Conservation (phyloP, 2,329 filamentous ascomycete species). For the Xylariaceae sp. region DNA sequence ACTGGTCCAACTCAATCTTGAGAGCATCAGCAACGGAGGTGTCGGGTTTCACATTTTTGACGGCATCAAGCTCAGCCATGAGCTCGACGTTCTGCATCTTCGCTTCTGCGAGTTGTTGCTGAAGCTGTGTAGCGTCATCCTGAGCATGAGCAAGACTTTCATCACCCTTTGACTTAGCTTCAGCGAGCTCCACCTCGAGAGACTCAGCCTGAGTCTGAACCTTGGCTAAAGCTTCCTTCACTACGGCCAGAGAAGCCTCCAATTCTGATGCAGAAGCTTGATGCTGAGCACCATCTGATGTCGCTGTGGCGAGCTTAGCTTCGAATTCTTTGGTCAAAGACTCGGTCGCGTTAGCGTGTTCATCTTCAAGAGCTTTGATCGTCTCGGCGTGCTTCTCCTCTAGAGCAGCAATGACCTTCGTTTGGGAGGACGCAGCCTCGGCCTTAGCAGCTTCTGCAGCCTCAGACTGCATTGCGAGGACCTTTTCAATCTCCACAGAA, state of each 20-base stretch:
- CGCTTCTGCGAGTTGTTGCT: slow-evolving; percentile 54
- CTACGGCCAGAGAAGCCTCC: slow-evolving; percentile 35
- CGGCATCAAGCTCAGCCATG: slow-evolving; percentile 59
- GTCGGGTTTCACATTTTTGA: slow-evolving; percentile 55
- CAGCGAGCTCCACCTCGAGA: slow-evolving; percentile 35
- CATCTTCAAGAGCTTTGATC: slow-evolving; percentile 44
- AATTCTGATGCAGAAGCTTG: slow-evolving; percentile 30
- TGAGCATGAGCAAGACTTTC: slow-evolving; percentile 44
- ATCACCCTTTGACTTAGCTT: slow-evolving; percentile 32
- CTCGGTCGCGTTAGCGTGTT: slow-evolving; percentile 41
- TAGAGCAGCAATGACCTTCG: slow-evolving; percentile 27
- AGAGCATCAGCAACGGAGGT: slow-evolving; percentile 53
- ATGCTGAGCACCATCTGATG: slow-evolving; percentile 31
- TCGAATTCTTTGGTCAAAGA: slow-evolving; percentile 39
- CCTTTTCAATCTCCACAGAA: slow-evolving; percentile 34
- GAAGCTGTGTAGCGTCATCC: slow-evolving; percentile 48
- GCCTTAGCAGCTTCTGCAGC: slow-evolving; percentile 43
- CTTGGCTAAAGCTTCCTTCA: slow-evolving; percentile 32
- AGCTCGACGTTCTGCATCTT: slow-evolving; percentile 61
- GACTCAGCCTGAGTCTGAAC: slow-evolving; percentile 27
- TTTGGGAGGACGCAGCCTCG: slow-evolving; percentile 30
- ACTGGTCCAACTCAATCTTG: slow-evolving; percentile 46
- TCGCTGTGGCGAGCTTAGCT: slow-evolving; percentile 24
- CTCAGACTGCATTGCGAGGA: slow-evolving; percentile 39
- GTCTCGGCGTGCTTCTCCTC: slow-evolving; percentile 44